Evolutionary conservation across 202 grass and related monocot genomes (phyloP), one percentile per base, ranked within the genome.

Genomic region (Schoenoplectus tabernaemontani): DNA sequence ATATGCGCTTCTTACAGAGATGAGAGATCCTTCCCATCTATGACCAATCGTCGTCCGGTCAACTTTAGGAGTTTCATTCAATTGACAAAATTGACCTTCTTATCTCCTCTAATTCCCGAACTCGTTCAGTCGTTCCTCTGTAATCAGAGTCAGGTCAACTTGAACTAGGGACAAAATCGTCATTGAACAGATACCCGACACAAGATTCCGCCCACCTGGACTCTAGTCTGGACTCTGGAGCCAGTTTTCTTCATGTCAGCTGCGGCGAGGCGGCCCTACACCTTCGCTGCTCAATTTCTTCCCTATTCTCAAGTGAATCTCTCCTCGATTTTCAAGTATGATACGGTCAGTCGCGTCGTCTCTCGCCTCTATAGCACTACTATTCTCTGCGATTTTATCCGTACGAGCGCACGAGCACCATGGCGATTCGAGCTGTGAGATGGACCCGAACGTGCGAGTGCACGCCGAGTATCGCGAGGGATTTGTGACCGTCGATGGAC

Each of bases 401-500:
- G 82, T 11, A n/a, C 41, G 17, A 15, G 81, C 88, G 8, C 96
- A 98, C 63, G 96, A 92, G 78, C 91, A 95, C 88, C 86, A 98
- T 67, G 90, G 90, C 71, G 86, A 89, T 60, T 82, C 81, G 9
- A 86, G 88, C 65, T 95, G 88, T 16, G 86, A 86, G 74, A 66
- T 86, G 79, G 85, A 78, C 64, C 78, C 88, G 9, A 84, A 86
- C 24, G 84, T 86, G 9, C 86, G 60, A 47, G 59, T 98, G 59
- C 76, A 89, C 70, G 96, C 89, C n/a, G 96, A 95, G 86, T 98
- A 86, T 84, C 86, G 86, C 2, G 84, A 89, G 13, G 96, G 96
- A 62, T 62, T 87, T 43, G 81, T 98, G 50, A 92, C 91, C 83
- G 77, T 98, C 51, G 96, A 95, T 53, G 96, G 90, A 39, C 91